A percentile compares a stretch with the other conserved stretches of the same genome.
These are phyloP conservation scores for Fusarium pilosicola DNA, from an alignment of 2,329 filamentous ascomycete species.

Conservation along the genomic window DNA sequence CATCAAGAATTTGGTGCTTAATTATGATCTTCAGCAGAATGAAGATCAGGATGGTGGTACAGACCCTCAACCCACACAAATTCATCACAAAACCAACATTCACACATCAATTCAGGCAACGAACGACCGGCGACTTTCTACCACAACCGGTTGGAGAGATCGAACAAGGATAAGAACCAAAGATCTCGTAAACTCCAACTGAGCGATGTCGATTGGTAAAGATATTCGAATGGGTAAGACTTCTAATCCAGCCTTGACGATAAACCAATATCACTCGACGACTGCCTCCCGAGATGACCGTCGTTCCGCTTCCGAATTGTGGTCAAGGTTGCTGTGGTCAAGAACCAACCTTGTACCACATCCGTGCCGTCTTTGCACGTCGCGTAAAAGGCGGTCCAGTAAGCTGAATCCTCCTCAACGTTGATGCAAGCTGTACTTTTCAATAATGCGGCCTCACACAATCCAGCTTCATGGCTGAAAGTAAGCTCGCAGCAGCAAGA, in stretches of 20 bases:
- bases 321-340: background rate
- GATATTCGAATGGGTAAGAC: constrained; percentile 19
- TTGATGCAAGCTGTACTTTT: background rate
- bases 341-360: background rate
- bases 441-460: background rate
- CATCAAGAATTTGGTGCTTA: constrained; percentile 97
- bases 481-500: background rate
- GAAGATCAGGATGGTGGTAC: constrained; percentile 80
- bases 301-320: background rate
- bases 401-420: background rate
- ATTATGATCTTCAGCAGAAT: constrained; percentile 90
- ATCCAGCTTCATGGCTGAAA: background rate
- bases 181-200: constrained; percentile 90
- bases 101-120: constrained; percentile 58
- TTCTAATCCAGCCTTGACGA: constrained; percentile 19
- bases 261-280: background rate
- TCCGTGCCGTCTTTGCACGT: background rate
- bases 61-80: constrained; percentile 24
- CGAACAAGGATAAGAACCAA: constrained; percentile 75
- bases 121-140: constrained; percentile 61
- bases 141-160: constrained; percentile 66
- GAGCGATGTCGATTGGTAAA: constrained; percentile 97
- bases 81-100: constrained; percentile 56
- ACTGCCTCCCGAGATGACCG: background rate
- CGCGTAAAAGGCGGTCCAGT: background rate